Conservation (phyloP, 2,329 filamentous ascomycete species). For the Colletotrichum filicis region DNA sequence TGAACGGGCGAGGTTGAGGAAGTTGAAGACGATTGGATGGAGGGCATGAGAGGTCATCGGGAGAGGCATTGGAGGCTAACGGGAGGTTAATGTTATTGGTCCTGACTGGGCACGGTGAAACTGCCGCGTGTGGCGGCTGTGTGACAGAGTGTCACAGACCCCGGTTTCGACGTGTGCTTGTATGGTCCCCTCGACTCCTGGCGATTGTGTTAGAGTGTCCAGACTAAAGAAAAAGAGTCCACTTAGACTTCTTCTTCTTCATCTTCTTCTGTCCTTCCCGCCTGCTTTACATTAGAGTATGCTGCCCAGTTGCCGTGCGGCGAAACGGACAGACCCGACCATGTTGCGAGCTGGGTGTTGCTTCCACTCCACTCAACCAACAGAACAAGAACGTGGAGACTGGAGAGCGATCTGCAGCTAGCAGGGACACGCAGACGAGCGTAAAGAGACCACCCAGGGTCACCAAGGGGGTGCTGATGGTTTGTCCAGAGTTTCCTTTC, state of each 20-base stretch:
- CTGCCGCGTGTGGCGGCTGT: constrained; percentile 33
- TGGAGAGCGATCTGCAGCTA: constrained; percentile 29
- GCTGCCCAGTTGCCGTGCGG: neutral
- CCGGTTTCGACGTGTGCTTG: constrained; percentile 26
- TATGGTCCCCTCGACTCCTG: neutral
- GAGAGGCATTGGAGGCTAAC: neutral
- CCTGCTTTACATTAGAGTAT: neutral
- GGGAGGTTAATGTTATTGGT: neutral
- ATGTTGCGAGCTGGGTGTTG: neutral
- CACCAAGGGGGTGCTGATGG: neutral
- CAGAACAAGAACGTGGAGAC: neutral
- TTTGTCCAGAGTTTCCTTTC: neutral
- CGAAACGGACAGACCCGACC: neutral
- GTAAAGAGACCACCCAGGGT: neutral
- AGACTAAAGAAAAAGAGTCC: neutral
- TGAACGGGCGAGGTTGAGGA: neutral
- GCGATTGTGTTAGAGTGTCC: neutral
- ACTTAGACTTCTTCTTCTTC: neutral
- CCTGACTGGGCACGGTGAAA: constrained; percentile 28
- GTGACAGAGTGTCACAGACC: constrained; percentile 36
- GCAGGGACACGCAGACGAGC: constrained; percentile 17
- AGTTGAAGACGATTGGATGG: neutral
- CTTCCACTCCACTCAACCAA: neutral
- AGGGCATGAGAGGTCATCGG: neutral
- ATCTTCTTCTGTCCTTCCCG: neutral